Conservation (phyloP, 2,329 filamentous ascomycete species). For the Apiospora kogelbergensis region DNA sequence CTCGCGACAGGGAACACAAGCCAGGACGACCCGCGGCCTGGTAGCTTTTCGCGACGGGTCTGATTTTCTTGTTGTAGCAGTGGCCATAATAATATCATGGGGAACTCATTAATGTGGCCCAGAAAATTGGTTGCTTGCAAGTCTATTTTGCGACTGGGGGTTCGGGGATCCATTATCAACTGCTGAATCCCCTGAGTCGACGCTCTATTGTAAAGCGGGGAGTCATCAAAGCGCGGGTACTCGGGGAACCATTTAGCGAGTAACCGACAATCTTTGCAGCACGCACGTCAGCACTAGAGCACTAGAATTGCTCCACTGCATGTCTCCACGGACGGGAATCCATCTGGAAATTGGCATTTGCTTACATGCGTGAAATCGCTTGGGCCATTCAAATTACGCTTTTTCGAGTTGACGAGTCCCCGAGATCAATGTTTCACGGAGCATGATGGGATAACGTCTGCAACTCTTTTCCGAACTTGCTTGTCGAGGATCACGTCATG, state of each 20-base stretch:
- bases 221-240: not conserved
- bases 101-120: no score
- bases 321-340: no score
- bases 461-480: no score
- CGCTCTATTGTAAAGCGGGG: not conserved
- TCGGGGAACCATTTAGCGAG: not conserved
- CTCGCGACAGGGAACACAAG: slow-evolving; percentile 51
- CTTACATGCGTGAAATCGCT: no score
- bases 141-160: no score
- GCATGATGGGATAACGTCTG: no score
- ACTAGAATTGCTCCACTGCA: no score
- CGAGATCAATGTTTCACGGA: not conserved
- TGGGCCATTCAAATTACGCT: no score
- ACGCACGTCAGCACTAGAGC: no score
- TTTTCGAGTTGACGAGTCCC: not conserved
- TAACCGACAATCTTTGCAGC: not conserved
- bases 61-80: not conserved
- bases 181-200: not conserved
- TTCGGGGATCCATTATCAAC: not conserved
- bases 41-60: not conserved
- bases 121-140: not conserved
- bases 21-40: slow-evolving; percentile 33
- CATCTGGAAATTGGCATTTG: no score
- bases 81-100: not conserved
- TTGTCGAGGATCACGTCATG: not conserved